Percentiles rank a stretch among this genome's conserved stretches.
Evolutionary conservation across 768 basidiomycete species (phyloP).

Genomic region (Pulveroboletus sp.): DNA sequence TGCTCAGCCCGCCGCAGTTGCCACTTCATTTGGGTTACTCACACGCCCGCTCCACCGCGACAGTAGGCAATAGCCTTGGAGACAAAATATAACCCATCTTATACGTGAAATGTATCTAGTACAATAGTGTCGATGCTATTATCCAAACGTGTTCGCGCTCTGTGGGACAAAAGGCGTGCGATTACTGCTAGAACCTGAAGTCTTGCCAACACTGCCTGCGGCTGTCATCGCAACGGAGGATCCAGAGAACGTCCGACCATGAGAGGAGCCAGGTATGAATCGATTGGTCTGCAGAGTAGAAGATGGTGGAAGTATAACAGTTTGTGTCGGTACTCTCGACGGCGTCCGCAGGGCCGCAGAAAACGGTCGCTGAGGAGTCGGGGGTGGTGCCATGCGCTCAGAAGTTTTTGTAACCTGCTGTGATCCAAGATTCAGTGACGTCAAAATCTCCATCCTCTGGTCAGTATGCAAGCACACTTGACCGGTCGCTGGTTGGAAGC

Average conservation of each 20-base stretch:
- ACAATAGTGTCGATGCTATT: conserved; percentile 1
- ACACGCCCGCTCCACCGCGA: conserved; percentile 6
- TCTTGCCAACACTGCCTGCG: conserved; percentile 4
- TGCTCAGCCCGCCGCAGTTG: conserved; percentile 3
- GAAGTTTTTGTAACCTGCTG: conserved; percentile 22
- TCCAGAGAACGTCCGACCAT: conserved; percentile 22
- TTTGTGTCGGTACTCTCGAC: conserved; percentile 20
- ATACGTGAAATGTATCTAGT: conserved; percentile 3
- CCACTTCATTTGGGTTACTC: conserved; percentile 3
- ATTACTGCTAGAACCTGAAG: conserved; percentile 35
- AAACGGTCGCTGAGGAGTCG: conserved; percentile 40
- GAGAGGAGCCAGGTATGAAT: conserved; percentile 27
- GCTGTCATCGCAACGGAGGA: conserved; percentile 16
- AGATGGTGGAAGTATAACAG: conserved; percentile 3
- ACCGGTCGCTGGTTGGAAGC: conserved; percentile 22
- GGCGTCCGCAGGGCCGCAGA: conserved; percentile 24
- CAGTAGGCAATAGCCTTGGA: not conserved
- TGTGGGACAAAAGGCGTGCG: conserved; percentile 51
- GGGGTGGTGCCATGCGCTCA: conserved; percentile 48
- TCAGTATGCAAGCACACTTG: conserved; percentile 9
- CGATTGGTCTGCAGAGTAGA: conserved; percentile 27
- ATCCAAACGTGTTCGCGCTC: conserved; percentile 29
- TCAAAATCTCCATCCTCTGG: conserved; percentile 11
- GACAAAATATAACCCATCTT: not conserved
- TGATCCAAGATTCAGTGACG: conserved; percentile 9